phyloP scores from a whole-genome alignment of 371 early-diverging fungal genomes.

The Sanchytrium tribonematis region DNA sequence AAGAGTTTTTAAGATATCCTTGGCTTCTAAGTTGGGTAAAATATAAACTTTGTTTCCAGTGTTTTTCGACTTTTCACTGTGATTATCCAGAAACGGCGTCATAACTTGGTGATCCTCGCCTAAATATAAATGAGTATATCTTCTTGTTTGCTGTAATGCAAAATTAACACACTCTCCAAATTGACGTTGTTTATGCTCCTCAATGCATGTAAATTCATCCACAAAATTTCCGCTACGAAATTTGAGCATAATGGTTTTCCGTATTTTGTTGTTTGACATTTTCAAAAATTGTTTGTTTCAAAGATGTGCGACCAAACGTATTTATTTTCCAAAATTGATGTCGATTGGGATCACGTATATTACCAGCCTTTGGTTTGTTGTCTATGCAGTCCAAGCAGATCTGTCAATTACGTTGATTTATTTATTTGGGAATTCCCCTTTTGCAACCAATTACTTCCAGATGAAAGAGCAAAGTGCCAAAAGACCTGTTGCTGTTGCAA shows the following conservation, averaged over 20 bases:
- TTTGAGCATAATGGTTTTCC: background rate
- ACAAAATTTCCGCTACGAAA: background rate
- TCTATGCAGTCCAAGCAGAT: too few relatives aligned
- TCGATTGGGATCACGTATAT: too few relatives aligned
- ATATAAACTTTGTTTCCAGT: background rate
- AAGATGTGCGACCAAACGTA: too few relatives aligned
- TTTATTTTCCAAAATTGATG: too few relatives aligned
- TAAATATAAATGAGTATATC: background rate
- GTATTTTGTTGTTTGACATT: background rate
- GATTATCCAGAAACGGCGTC: background rate
- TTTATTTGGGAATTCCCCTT: too few relatives aligned
- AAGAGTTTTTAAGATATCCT: background rate
- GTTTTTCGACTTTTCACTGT: background rate
- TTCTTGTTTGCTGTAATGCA: background rate
- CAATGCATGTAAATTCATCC: background rate
- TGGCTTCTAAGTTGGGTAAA: background rate
- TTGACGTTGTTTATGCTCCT: background rate
- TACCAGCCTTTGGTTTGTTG: too few relatives aligned
- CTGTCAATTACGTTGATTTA: too few relatives aligned
- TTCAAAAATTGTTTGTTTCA: background rate
- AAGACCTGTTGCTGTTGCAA: background rate
- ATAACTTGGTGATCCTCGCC: background rate
- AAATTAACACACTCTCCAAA: background rate
- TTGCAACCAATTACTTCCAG: too few relatives aligned
- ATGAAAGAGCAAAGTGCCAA: background rate